Evolutionary conservation across 228 moss, liverwort and hornwort species (phyloP).

Genomic region (Sphagnum fallax): DNA sequence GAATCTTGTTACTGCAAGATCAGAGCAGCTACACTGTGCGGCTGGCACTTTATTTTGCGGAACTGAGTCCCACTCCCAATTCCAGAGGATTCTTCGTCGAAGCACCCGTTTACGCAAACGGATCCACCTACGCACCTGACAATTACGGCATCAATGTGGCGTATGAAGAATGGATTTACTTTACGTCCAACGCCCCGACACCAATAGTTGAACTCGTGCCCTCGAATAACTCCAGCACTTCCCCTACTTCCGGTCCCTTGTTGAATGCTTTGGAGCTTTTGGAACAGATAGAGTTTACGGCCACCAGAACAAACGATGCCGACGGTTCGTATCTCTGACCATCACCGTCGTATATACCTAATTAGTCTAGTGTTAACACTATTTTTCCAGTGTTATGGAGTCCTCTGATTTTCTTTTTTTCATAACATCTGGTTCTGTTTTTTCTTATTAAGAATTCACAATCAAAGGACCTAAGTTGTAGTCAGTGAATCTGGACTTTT

Average conservation of each 20-base stretch:
- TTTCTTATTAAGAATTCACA: too few species aligned
- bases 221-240: background rate
- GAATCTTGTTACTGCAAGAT: background rate
- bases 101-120: rapidly evolving
- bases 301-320: constrained; percentile 1
- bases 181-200: constrained; percentile 16
- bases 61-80: constrained; percentile 17
- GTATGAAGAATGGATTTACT: constrained; percentile 12
- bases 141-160: constrained; percentile 2
- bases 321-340: constrained; percentile 2
- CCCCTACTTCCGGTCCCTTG: background rate
- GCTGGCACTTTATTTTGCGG: constrained; percentile 11
- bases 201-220: constrained; percentile 5
- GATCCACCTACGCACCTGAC: background rate
- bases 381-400: too few species aligned
- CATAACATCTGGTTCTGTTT: too few species aligned
- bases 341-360: too few species aligned
- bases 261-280: constrained; percentile 14
- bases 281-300: background rate
- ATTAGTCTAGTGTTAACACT: too few species aligned
- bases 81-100: background rate
- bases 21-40: background rate
- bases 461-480: too few species aligned
- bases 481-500: too few species aligned
- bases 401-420: too few species aligned